Evolutionary conservation across 352 stramenopile species (phyloP).

Genomic region (Globisporangium paroecandrum): DNA sequence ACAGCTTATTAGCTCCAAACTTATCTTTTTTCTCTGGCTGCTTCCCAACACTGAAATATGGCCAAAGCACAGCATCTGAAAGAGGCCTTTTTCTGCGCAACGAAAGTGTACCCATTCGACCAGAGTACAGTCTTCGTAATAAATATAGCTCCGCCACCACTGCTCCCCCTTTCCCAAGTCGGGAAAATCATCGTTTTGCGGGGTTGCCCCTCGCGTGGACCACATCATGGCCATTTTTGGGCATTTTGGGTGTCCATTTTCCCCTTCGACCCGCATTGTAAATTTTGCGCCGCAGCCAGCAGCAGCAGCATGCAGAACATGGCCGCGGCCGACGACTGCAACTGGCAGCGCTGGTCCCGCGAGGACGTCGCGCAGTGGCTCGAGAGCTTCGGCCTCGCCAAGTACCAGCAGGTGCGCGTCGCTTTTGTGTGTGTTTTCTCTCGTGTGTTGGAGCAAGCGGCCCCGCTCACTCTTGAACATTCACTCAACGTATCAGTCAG

Average conservation of each 20-base stretch:
- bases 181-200: neutral
- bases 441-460: neutral
- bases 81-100: neutral
- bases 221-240: neutral
- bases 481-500: neutral
- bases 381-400: constrained; percentile 17
- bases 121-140: neutral
- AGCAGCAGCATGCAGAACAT: constrained; percentile 14
- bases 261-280: neutral
- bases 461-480: neutral
- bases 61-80: neutral
- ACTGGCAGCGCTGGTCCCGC: constrained; percentile 17
- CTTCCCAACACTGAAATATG: neutral
- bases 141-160: neutral
- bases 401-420: constrained; percentile 18
- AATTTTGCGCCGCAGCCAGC: neutral
- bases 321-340: constrained; percentile 3
- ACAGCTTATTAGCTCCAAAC: too few species aligned
- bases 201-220: neutral
- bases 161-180: constrained; percentile 1
- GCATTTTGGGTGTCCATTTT: constrained; percentile 5
- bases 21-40: too few species aligned
- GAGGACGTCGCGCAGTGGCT: constrained; percentile 23
- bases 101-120: neutral
- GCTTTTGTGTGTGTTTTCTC: neutral